These are phyloP conservation scores for Chaetomiaceae sp. DNA, from an alignment of 2,329 filamentous ascomycete genomes.

Conservation along the genomic window DNA sequence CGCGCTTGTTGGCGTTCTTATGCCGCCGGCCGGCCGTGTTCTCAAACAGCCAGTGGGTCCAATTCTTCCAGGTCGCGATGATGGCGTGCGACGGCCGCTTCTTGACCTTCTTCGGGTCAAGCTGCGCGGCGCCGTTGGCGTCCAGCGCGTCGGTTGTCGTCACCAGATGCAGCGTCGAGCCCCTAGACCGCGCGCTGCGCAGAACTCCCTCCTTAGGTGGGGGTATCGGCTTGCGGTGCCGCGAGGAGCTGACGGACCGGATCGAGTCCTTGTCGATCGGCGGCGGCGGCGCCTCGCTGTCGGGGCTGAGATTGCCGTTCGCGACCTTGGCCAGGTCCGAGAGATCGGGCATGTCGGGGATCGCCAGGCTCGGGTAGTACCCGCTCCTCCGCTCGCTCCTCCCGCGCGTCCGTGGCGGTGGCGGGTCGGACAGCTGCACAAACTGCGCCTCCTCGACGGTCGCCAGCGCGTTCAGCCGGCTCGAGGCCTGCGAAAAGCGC, in stretches of 20 bases:
- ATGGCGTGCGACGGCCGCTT: constrained; percentile 57
- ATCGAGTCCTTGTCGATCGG: constrained; percentile 76
- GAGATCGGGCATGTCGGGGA: constrained; percentile 73
- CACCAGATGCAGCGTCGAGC: constrained; percentile 83
- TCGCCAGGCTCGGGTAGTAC: constrained; percentile 57
- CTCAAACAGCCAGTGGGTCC: constrained; percentile 60
- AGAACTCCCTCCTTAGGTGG: constrained; percentile 79
- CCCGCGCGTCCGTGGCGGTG: constrained; percentile 65
- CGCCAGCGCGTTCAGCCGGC: constrained; percentile 75
- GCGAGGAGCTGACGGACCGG: constrained; percentile 71
- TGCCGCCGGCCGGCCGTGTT: constrained; percentile 45
- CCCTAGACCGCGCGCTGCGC: constrained; percentile 66
- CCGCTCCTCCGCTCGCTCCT: constrained; percentile 72
- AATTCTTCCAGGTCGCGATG: constrained; percentile 58
- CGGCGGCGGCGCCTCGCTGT: constrained; percentile 55
- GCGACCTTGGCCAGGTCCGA: constrained; percentile 53
- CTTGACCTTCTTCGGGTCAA: constrained; percentile 43
- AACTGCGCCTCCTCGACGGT: constrained; percentile 69
- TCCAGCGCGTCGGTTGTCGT: constrained; percentile 55
- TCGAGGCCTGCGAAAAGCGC: constrained; percentile 83
- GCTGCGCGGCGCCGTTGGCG: constrained; percentile 29
- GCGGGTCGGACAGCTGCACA: constrained; percentile 40
- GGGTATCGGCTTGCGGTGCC: constrained; percentile 68
- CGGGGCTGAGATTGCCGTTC: constrained; percentile 41
- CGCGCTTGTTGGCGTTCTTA: constrained; percentile 45